A percentile compares a stretch with the other conserved stretches of the same genome.
Evolutionary conservation across 306 rosid species (phyloP).

Genomic region (Aeschynomene evenia): DNA sequence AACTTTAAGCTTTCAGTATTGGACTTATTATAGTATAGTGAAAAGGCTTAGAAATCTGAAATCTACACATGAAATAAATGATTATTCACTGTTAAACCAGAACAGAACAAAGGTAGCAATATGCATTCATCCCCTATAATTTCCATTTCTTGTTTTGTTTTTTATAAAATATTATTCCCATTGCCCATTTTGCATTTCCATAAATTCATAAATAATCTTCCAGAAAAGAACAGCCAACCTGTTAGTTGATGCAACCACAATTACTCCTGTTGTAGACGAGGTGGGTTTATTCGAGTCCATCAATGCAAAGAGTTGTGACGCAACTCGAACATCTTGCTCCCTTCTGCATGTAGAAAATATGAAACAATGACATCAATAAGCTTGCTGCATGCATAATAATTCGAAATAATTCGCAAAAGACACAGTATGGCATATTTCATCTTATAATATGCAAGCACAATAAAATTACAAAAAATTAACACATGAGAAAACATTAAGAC

Average conservation of each 20-base stretch:
- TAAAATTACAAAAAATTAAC: neutral
- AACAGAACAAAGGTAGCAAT: constrained; percentile 2
- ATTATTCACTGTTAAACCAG: neutral
- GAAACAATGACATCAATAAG: constrained; percentile 13
- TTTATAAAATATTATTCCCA: neutral
- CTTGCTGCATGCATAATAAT: neutral
- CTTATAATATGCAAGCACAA: constrained; percentile 21
- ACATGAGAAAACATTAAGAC: neutral
- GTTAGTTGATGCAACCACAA: constrained; percentile 92
- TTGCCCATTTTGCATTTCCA: too few relatives aligned
- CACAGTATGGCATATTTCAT: neutral
- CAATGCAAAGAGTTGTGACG: constrained; percentile 69
- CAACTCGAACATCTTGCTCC: constrained; percentile 78
- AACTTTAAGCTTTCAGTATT: neutral
- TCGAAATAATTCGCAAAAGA: constrained; percentile 10
- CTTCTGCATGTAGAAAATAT: constrained; percentile 51
- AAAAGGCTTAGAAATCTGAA: neutral
- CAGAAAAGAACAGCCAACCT: constrained; percentile 45
- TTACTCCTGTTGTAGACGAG: constrained; percentile 54
- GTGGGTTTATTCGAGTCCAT: constrained; percentile 71
- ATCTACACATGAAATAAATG: neutral
- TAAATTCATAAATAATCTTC: constrained; percentile 2
- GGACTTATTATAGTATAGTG: neutral
- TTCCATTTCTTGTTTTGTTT: neutral
- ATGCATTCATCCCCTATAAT: neutral